Base-by-base conservation (phyloP, 306 rosid species). In the Cajanus cajan region DNA sequence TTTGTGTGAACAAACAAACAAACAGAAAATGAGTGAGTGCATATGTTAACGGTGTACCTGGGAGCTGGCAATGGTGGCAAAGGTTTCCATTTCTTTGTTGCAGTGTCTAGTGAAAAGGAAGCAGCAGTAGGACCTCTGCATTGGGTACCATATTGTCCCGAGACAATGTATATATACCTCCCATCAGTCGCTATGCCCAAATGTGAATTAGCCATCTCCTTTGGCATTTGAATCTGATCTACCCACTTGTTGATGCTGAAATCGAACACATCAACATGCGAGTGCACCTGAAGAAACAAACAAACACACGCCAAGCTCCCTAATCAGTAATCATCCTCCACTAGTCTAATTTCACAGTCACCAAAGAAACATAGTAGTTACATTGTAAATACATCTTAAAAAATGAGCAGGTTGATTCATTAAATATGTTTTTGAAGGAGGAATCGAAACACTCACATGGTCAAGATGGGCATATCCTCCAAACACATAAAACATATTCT, bases 141-240 rank as follows among this genome's bases (percentile, higher is more conserved):
- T 52, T 92, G 97, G 0, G 93, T 90, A 52, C 98, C 98, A 83
- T 80, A 83, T 81, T 94, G 98, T 63, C 98, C 97, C 0, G 97
- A 87, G 61, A 94, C 75, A 25, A 90, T 89, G 78, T 89, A 94
- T 52, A 90, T 83, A 86, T 87, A 92, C 85, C 97, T 94, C 66
- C 94, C 93, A 88, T 94, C 98, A 76, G 89, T 86, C 34, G 90
- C 88, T 48, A 90, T 86, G 64, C 98, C 98, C 85, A 92, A 87
- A 89, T 94, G 97, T 21, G 98, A 94, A 84, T 92, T 66, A 55
- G 85, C 98, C 98, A 94, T 90, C 41, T 92, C 96, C 83, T 89
- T 86, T 45, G 98, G 97, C 82, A 79, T 89, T 70, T 87, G 78
- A 84, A 94, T 83, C 71, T 69, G 82, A 31, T 79, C 95, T 22